Percentiles rank a stretch among this genome's conserved stretches.
phyloP scores from a whole-genome alignment of 2,329 filamentous ascomycete genomes.

The Alternaria triticina region DNA sequence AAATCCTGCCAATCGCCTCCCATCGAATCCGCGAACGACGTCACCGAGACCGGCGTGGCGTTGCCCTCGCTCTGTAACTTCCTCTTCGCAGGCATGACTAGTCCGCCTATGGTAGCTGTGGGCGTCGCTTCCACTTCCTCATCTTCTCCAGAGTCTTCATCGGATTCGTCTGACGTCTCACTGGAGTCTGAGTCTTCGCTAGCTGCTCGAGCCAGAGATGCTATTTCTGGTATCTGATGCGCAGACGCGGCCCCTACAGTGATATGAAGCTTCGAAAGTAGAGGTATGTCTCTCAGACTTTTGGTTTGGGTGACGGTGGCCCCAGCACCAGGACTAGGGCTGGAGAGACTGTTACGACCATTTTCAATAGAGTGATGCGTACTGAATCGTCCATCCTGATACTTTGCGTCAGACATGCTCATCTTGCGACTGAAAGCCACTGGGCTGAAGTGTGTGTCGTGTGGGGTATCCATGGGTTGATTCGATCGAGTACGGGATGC shows the following conservation, averaged over 20 bases:
- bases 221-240: constrained; percentile 22
- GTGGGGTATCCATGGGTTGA: constrained; percentile 10
- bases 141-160: constrained; percentile 31
- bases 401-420: constrained; percentile 60
- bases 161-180: constrained; percentile 31
- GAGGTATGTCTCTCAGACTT: constrained; percentile 35
- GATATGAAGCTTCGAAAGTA: constrained; percentile 41
- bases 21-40: constrained; percentile 45
- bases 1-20: constrained; percentile 35
- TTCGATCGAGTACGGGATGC: constrained; percentile 7
- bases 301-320: constrained; percentile 17
- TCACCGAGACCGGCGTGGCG: constrained; percentile 44
- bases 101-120: constrained; percentile 20
- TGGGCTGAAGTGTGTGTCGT: constrained; percentile 58
- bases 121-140: constrained; percentile 17
- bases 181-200: constrained; percentile 38
- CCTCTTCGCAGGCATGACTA: constrained; percentile 36
- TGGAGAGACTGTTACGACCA: constrained; percentile 9
- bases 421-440: constrained; percentile 59
- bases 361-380: constrained; percentile 2
- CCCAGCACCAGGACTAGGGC: neutral
- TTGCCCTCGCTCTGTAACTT: constrained; percentile 46
- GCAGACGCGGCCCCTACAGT: constrained; percentile 34
- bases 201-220: constrained; percentile 19
- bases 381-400: constrained; percentile 56